Evolutionary conservation across 1,284 basidiomycete genomes (phyloP).

Genomic region (Kwoniella shivajii): DNA sequence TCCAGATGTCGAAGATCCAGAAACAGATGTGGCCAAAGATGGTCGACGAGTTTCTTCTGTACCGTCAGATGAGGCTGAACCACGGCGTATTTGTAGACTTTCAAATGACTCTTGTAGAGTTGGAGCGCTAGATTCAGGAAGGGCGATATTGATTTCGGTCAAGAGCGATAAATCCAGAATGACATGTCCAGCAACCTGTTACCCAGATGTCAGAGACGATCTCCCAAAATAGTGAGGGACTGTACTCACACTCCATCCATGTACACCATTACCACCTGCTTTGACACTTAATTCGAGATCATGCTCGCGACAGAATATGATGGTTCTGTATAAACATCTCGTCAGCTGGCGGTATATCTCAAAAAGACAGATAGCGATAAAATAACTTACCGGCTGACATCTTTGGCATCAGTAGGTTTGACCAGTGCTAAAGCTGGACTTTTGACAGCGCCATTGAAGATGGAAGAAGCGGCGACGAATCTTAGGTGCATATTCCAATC

Average conservation of each 20-base stretch:
- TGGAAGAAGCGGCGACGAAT: constrained; percentile 64
- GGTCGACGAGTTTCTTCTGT: constrained; percentile 6
- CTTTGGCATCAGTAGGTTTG: constrained; percentile 69
- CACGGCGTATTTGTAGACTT: constrained; percentile 4
- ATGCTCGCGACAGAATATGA: constrained; percentile 70
- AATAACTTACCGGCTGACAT: constrained; percentile 67
- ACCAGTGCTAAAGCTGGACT: constrained; percentile 63
- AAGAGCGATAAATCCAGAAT: constrained; percentile 75
- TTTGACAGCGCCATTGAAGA: constrained; percentile 77
- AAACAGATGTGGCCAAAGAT: constrained; percentile 4
- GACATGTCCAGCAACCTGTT: constrained; percentile 73
- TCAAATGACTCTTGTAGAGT: constrained; percentile 34
- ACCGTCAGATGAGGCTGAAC: background rate
- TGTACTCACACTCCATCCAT: constrained; percentile 67
- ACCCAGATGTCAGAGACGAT: no score
- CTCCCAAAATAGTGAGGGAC: no score
- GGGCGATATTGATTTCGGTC: constrained; percentile 66
- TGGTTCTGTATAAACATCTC: constrained; percentile 56
- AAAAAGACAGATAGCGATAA: background rate
- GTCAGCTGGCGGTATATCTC: background rate
- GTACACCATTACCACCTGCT: constrained; percentile 84
- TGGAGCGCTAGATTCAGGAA: constrained; percentile 54
- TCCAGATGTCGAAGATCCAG: constrained; percentile 9
- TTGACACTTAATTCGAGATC: constrained; percentile 76
- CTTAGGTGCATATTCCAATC: no score